Conservation (phyloP, 2,329 filamentous ascomycete genomes). For the Volutella citrinella region DNA sequence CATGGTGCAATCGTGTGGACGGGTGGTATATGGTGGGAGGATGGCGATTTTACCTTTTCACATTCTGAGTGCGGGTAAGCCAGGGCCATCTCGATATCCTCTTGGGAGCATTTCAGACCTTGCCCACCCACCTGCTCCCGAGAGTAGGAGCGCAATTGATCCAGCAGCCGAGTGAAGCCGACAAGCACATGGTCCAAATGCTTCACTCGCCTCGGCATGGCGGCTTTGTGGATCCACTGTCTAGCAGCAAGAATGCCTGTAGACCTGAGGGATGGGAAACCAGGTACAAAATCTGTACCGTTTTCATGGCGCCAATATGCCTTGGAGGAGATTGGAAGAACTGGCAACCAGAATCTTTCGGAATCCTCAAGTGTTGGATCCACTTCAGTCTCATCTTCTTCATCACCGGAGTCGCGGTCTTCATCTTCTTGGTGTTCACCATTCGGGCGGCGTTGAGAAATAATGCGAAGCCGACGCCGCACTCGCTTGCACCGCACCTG, state of each 20-base stretch:
- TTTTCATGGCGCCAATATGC: slow-evolving; percentile 10
- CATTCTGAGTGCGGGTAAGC: neutral
- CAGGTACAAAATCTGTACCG: too few relatives aligned
- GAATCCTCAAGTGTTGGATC: too few relatives aligned
- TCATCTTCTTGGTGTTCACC: neutral
- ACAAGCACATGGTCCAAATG: slow-evolving; percentile 6
- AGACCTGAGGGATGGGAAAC: too few relatives aligned
- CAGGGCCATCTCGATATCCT: neutral
- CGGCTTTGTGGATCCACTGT: slow-evolving; percentile 6
- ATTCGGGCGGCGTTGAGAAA: too few relatives aligned
- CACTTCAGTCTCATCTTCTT: neutral
- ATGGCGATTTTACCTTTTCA: too few relatives aligned
- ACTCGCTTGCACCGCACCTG: slow-evolving; percentile 5
- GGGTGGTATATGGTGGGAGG: too few relatives aligned
- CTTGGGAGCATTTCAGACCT: neutral
- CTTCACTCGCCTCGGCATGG: slow-evolving; percentile 1
- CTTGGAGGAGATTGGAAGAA: slow-evolving; percentile 8
- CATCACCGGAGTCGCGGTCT: fast-evolving
- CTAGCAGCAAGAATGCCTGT: slow-evolving; percentile 9
- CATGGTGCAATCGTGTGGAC: too few relatives aligned
- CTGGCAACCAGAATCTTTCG: slow-evolving; percentile 1
- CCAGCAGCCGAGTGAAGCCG: slow-evolving; percentile 3
- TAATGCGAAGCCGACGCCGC: too few relatives aligned
- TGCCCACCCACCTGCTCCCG: neutral
- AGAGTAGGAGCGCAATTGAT: slow-evolving; percentile 3